Conservation (phyloP, 371 early-diverging fungal species). For the Mortierella sp. region DNA sequence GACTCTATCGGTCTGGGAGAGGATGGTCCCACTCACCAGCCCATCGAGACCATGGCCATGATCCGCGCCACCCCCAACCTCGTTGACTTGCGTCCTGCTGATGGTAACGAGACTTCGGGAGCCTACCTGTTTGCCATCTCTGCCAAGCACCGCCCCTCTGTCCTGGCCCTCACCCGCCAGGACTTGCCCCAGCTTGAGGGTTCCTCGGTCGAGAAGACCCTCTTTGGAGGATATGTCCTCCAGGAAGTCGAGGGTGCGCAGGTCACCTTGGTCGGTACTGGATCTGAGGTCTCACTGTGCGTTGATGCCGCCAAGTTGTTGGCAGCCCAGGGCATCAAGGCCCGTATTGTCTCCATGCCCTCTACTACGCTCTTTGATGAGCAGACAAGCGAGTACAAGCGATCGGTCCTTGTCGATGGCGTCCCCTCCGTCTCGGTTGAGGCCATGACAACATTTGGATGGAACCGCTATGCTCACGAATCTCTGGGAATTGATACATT, state of each 20-base stretch:
- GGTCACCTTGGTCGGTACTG: slow-evolving; percentile 90
- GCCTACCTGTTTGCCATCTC: slow-evolving; percentile 88
- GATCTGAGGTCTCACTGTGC: slow-evolving; percentile 95
- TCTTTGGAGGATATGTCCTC: slow-evolving; percentile 85
- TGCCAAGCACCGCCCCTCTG: slow-evolving; percentile 80
- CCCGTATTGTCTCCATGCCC: slow-evolving; percentile 97
- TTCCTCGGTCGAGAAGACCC: slow-evolving; percentile 82
- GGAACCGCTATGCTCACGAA: slow-evolving; percentile 94
- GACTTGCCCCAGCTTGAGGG: slow-evolving; percentile 92
- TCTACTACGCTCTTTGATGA: slow-evolving; percentile 95
- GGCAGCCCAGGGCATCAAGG: slow-evolving; percentile 63
- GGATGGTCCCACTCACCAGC: slow-evolving; percentile 99
- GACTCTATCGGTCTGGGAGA: slow-evolving; percentile 97
- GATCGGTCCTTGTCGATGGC: slow-evolving; percentile 83
- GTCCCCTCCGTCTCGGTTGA: slow-evolving; percentile 93
- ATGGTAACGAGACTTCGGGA: slow-evolving; percentile 97
- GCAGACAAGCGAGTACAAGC: slow-evolving; percentile 89
- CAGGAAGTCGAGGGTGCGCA: slow-evolving; percentile 69
- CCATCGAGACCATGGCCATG: slow-evolving; percentile 96
- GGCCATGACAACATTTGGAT: slow-evolving; percentile 94
- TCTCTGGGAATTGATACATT: slow-evolving; percentile 96
- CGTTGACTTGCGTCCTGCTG: slow-evolving; percentile 92
- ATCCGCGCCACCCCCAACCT: slow-evolving; percentile 97
- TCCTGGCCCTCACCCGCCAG: slow-evolving; percentile 95
- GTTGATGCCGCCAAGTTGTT: slow-evolving; percentile 87